Evolutionary conservation across 345 rosid species (phyloP).

Genomic region (Populus tremula): DNA sequence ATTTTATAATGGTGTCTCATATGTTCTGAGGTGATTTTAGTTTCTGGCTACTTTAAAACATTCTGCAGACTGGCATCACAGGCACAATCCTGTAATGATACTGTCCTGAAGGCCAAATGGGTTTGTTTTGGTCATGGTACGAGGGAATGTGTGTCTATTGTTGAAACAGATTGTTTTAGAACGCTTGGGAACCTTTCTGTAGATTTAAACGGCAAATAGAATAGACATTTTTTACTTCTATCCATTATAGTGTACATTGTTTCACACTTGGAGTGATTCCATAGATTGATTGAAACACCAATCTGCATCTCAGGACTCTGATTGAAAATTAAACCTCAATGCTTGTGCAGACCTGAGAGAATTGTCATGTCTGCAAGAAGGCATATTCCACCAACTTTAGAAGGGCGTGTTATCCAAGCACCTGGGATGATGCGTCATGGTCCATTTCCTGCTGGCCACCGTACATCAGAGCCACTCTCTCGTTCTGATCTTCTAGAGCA

Average conservation of each 20-base stretch:
- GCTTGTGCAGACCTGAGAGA: background rate
- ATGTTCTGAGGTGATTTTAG: background rate
- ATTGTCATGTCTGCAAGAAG: conserved; percentile 41
- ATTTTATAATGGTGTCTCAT: too few relatives aligned
- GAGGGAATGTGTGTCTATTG: background rate
- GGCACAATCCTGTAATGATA: background rate
- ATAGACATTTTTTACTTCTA: background rate
- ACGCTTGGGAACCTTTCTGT: background rate
- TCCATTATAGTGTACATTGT: background rate
- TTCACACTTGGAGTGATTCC: background rate
- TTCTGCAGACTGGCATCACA: too few relatives aligned
- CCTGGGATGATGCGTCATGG: conserved; percentile 49
- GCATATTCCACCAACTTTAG: conserved; percentile 25
- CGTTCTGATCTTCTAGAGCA: conserved; percentile 52
- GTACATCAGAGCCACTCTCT: conserved; percentile 27
- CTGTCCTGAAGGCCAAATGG: background rate
- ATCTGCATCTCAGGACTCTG: background rate
- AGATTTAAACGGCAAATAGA: background rate
- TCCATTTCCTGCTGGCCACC: conserved; percentile 21
- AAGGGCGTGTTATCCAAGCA: conserved; percentile 29
- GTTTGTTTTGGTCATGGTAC: background rate
- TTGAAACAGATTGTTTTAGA: background rate
- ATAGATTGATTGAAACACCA: background rate
- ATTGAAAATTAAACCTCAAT: background rate
- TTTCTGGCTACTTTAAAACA: background rate